phyloP scores from a whole-genome alignment of 2,329 filamentous ascomycete genomes.

The Graphium sp. region DNA sequence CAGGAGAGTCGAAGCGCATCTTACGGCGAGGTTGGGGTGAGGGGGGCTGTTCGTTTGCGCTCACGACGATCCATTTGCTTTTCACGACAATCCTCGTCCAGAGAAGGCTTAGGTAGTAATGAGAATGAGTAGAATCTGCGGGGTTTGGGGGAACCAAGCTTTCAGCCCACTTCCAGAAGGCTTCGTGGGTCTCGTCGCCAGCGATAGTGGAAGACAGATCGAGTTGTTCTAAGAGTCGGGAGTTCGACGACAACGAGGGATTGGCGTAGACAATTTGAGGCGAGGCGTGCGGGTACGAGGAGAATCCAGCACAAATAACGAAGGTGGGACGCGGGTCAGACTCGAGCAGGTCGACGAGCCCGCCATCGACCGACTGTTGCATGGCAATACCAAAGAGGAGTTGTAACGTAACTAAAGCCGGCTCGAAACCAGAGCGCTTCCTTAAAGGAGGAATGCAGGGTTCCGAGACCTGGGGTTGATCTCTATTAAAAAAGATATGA shows the following conservation, averaged over 20 bases:
- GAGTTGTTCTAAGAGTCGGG: slow-evolving; percentile 11
- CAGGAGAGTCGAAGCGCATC: slow-evolving; percentile 8
- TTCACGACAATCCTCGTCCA: slow-evolving; percentile 20
- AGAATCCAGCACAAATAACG: slow-evolving; percentile 11
- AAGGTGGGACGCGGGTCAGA: slow-evolving; percentile 24
- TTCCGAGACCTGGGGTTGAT: too few species aligned
- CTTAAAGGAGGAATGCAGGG: too few species aligned
- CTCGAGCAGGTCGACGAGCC: slow-evolving; percentile 21
- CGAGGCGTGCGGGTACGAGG: slow-evolving; percentile 3
- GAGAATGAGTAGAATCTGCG: not conserved
- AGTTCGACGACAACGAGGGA: slow-evolving; percentile 14
- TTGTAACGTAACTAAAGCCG: too few species aligned
- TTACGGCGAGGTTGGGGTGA: slow-evolving; percentile 15
- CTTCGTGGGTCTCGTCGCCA: slow-evolving; percentile 11
- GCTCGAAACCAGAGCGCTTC: too few species aligned
- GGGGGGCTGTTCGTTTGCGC: slow-evolving; percentile 17
- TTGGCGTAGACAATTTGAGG: slow-evolving; percentile 17
- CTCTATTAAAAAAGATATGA: too few species aligned
- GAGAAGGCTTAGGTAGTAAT: slow-evolving; percentile 13
- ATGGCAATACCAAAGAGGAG: not conserved
- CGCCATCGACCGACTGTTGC: too few species aligned
- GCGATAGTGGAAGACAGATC: not conserved
- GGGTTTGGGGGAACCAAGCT: not conserved
- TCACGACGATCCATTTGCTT: slow-evolving; percentile 19
- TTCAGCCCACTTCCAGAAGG: slow-evolving; percentile 21